These are phyloP conservation scores for Salvia splendens DNA, from an alignment of 257 asterid species.

Conservation along the genomic window DNA sequence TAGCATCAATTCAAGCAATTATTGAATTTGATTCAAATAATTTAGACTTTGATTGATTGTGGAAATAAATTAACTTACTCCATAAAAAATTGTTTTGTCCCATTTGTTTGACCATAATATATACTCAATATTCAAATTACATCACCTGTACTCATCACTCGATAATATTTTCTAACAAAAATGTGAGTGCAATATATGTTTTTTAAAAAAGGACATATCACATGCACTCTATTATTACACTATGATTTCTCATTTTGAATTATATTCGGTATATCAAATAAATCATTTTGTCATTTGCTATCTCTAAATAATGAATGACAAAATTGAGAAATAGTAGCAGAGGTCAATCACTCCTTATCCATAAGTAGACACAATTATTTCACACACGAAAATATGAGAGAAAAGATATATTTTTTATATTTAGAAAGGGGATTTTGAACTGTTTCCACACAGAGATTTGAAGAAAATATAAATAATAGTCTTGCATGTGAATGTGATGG, in stretches of 20 bases:
- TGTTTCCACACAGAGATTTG: slow-evolving; percentile 9
- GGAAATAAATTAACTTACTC: background rate
- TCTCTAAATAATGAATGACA: background rate
- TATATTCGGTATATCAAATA: background rate
- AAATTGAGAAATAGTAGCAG: background rate
- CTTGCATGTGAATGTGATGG: slow-evolving; percentile 42
- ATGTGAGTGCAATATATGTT: background rate
- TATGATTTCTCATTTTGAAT: background rate
- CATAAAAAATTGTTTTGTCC: background rate
- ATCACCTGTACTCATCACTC: background rate
- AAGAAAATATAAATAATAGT: slow-evolving; percentile 4
- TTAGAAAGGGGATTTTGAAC: slow-evolving; percentile 2
- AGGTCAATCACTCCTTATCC: slow-evolving; percentile 17
- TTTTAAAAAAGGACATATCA: background rate
- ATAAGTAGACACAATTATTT: slow-evolving; percentile 21
- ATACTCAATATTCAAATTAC: background rate
- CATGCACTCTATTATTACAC: background rate
- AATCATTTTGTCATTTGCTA: background rate
- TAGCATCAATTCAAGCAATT: too few relatives aligned
- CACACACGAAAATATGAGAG: slow-evolving; percentile 5
- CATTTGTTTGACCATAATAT: background rate
- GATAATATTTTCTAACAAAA: too few relatives aligned
- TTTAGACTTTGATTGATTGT: too few relatives aligned
- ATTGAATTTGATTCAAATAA: too few relatives aligned
- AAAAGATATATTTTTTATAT: background rate